phyloP scores from a whole-genome alignment of 2,329 filamentous ascomycete genomes.

The Scortechinia acanthostroma region DNA sequence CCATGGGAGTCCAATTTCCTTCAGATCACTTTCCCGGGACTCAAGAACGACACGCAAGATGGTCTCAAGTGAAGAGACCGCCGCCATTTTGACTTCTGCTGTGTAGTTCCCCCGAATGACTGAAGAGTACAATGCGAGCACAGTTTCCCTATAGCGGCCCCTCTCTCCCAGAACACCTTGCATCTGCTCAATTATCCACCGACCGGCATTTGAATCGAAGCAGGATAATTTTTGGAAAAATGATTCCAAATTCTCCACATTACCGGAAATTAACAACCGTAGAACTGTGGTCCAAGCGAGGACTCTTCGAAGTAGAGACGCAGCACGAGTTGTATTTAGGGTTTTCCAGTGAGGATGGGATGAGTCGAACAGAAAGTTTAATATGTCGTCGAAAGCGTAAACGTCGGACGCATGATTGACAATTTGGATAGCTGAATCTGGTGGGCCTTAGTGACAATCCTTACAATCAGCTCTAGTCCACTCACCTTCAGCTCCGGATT shows the following conservation, averaged over 20 bases:
- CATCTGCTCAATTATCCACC: slow-evolving; percentile 21
- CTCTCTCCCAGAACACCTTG: slow-evolving; percentile 12
- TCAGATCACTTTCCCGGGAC: neutral
- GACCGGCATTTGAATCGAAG: slow-evolving; percentile 19
- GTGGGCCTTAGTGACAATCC: too few species aligned
- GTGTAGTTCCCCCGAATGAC: neutral
- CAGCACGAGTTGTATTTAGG: slow-evolving; percentile 16
- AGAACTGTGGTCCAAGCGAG: slow-evolving; percentile 18
- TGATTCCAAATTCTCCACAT: neutral
- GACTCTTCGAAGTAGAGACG: slow-evolving; percentile 21
- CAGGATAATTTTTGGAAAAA: slow-evolving; percentile 10
- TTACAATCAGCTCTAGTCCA: too few species aligned
- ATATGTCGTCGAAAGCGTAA: slow-evolving; percentile 15
- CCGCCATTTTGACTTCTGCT: neutral
- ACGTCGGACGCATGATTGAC: slow-evolving; percentile 12
- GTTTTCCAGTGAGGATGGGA: slow-evolving; percentile 14
- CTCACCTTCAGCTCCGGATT: neutral
- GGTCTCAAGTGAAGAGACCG: neutral
- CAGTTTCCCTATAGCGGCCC: neutral
- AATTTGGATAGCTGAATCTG: slow-evolving; percentile 6
- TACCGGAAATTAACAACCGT: slow-evolving; percentile 10
- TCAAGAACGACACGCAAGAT: neutral
- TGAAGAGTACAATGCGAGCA: neutral
- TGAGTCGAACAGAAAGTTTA: slow-evolving; percentile 14
- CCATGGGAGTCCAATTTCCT: neutral